Evolutionary conservation across 139 green algal species (phyloP).

Genomic region (Desmodesmus armatus): DNA sequence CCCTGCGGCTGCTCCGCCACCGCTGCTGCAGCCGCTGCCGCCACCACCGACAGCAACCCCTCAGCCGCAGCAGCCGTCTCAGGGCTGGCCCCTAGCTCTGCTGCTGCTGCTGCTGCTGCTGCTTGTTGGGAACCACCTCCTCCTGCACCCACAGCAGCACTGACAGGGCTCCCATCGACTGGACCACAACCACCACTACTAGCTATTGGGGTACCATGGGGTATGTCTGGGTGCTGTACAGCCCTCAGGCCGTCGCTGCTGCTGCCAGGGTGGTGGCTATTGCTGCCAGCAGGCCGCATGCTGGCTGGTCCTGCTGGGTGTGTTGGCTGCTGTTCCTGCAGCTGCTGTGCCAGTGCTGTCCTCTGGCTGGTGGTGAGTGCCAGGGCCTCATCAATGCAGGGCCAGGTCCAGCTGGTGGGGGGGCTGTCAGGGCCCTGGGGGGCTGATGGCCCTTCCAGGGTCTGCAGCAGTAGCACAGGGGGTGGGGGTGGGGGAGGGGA

Average conservation of each 20-base stretch:
- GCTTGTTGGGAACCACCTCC: too few relatives aligned
- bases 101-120: too few relatives aligned
- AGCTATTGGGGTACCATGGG: too few relatives aligned
- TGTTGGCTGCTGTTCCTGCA: too few relatives aligned
- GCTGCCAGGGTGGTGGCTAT: background rate
- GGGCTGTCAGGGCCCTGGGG: too few relatives aligned
- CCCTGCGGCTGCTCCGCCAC: background rate
- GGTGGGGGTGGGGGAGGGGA: too few relatives aligned
- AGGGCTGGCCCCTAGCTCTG: too few relatives aligned
- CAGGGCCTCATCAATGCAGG: background rate
- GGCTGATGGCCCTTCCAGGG: background rate
- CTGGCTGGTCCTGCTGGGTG: background rate
- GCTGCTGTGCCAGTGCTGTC: too few relatives aligned
- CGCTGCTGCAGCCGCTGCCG: background rate
- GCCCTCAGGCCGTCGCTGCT: background rate
- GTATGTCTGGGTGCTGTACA: background rate
- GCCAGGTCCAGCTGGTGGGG: background rate
- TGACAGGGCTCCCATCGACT: background rate
- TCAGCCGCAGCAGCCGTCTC: background rate
- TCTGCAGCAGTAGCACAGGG: background rate
- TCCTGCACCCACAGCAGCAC: constrained; percentile 5
- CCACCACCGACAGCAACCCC: too few relatives aligned
- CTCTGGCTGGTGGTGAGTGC: constrained; percentile 8
- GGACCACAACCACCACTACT: background rate
- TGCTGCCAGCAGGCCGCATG: background rate